Conservation (phyloP, 495 filamentous ascomycete species). For the Gamarada debralockiae region DNA sequence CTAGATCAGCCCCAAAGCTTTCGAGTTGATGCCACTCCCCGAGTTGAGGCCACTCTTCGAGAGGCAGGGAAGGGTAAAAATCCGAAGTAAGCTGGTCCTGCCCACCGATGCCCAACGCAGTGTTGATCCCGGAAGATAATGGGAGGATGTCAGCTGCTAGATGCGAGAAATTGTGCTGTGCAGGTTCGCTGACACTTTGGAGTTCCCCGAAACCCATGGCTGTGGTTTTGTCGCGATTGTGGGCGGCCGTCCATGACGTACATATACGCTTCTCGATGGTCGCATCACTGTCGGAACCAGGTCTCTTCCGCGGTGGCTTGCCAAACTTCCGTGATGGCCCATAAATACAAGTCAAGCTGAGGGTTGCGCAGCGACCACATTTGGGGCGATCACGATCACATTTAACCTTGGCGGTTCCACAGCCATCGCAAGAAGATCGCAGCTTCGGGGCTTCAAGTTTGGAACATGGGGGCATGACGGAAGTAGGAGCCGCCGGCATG, state of each 20-base stretch:
- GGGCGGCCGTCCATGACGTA: neutral
- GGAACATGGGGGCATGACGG: neutral
- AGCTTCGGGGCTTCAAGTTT: constrained; percentile 21
- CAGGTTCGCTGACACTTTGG: constrained; percentile 6
- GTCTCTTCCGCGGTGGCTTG: constrained; percentile 18
- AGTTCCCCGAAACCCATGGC: constrained; percentile 1
- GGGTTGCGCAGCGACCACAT: constrained; percentile 33
- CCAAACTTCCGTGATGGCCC: constrained; percentile 32
- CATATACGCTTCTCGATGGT: neutral
- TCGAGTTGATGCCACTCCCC: no score
- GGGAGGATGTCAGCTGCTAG: constrained; percentile 1
- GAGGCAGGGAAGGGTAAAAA: neutral
- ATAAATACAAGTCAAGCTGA: constrained; percentile 35
- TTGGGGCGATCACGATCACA: constrained; percentile 35
- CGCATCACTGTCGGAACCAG: neutral
- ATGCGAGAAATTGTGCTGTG: constrained; percentile 1
- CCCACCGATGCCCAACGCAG: constrained; percentile 2
- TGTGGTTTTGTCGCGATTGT: constrained; percentile 1
- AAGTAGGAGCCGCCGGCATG: constrained; percentile 3
- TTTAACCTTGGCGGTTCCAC: constrained; percentile 35
- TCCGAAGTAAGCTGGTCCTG: constrained; percentile 1
- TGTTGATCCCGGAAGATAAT: constrained; percentile 5
- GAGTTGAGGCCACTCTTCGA: constrained; percentile 19
- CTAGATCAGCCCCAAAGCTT: constrained; percentile 1
- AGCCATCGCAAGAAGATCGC: constrained; percentile 36